These are phyloP conservation scores for Boletus sp. DNA, from an alignment of 1,284 basidiomycete genomes.

Conservation along the genomic window DNA sequence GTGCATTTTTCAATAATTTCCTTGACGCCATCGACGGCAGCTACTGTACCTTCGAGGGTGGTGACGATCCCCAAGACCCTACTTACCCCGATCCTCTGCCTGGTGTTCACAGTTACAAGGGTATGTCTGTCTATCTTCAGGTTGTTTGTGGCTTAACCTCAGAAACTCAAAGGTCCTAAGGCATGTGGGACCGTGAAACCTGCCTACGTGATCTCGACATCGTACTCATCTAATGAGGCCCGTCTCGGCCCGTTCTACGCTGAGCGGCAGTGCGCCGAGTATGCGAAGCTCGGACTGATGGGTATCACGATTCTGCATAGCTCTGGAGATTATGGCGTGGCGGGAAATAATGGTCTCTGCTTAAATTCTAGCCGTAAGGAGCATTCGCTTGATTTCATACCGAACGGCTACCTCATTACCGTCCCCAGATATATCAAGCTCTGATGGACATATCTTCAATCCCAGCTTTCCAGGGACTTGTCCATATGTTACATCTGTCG, in stretches of 20 bases:
- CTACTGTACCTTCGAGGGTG: constrained; percentile 60
- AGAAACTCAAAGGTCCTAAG: constrained; percentile 23
- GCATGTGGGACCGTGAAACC: constrained; percentile 50
- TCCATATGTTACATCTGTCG: constrained; percentile 45
- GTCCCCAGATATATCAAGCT: constrained; percentile 2
- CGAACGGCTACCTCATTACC: neutral
- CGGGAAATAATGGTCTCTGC: constrained; percentile 37
- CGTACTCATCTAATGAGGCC: constrained; percentile 47
- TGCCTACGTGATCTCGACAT: constrained; percentile 51
- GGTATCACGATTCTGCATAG: constrained; percentile 48
- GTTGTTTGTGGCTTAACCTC: neutral
- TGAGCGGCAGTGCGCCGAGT: constrained; percentile 53
- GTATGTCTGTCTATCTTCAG: constrained; percentile 1
- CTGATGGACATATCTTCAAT: constrained; percentile 41
- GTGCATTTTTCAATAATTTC: constrained; percentile 44
- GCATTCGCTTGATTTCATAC: neutral
- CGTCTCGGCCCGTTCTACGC: constrained; percentile 43
- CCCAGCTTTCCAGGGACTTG: constrained; percentile 38
- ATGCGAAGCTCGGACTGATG: constrained; percentile 47
- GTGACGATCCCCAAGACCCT: constrained; percentile 50
- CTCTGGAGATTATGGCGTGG: constrained; percentile 50
- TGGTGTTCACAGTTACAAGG: constrained; percentile 42
- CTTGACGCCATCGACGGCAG: constrained; percentile 46
- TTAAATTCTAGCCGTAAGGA: constrained; percentile 37
- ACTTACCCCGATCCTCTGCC: constrained; percentile 48